A percentile compares a stretch with the other conserved stretches of the same genome.
Conservation (phyloP, 1,284 basidiomycete genomes). For the Leucoagaricus sp. region DNA sequence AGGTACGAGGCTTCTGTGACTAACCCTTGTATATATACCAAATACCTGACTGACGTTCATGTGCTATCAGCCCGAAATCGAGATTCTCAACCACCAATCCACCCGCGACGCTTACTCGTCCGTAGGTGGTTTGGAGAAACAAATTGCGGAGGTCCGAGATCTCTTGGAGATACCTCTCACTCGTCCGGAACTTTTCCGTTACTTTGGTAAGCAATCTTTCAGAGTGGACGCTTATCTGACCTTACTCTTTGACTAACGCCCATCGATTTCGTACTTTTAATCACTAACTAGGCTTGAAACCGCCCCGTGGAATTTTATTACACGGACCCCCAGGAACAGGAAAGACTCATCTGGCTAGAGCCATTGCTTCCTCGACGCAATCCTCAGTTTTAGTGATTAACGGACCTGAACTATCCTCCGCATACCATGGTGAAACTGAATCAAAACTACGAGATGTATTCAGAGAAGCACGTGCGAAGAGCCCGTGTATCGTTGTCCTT, state of each 20-base stretch:
- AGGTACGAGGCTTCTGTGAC: slow-evolving; percentile 20
- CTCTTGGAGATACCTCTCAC: slow-evolving; percentile 95
- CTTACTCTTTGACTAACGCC: slow-evolving; percentile 13
- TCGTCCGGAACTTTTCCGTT: slow-evolving; percentile 85
- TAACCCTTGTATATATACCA: slow-evolving; percentile 7
- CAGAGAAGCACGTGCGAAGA: slow-evolving; percentile 76
- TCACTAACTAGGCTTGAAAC: slow-evolving; percentile 71
- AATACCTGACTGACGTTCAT: slow-evolving; percentile 16
- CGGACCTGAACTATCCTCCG: slow-evolving; percentile 92
- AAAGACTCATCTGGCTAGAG: slow-evolving; percentile 91
- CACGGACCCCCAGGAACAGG: slow-evolving; percentile 95
- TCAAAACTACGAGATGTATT: slow-evolving; percentile 89
- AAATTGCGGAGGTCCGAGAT: slow-evolving; percentile 88
- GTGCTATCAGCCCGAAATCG: slow-evolving; percentile 41
- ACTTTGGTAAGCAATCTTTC: slow-evolving; percentile 66
- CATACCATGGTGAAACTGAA: slow-evolving; percentile 97
- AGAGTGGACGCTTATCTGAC: slow-evolving; percentile 17
- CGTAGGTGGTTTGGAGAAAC: slow-evolving; percentile 88
- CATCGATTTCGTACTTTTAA: slow-evolving; percentile 2
- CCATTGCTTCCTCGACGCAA: slow-evolving; percentile 80
- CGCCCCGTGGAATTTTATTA: slow-evolving; percentile 87
- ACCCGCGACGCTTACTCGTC: slow-evolving; percentile 60
- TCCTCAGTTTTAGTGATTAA: slow-evolving; percentile 89
- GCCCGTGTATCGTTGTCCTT: slow-evolving; percentile 91
- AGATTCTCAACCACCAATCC: slow-evolving; percentile 43